Base-by-base conservation (phyloP, 2,329 filamentous ascomycete genomes). In the Xylariales sp. region DNA sequence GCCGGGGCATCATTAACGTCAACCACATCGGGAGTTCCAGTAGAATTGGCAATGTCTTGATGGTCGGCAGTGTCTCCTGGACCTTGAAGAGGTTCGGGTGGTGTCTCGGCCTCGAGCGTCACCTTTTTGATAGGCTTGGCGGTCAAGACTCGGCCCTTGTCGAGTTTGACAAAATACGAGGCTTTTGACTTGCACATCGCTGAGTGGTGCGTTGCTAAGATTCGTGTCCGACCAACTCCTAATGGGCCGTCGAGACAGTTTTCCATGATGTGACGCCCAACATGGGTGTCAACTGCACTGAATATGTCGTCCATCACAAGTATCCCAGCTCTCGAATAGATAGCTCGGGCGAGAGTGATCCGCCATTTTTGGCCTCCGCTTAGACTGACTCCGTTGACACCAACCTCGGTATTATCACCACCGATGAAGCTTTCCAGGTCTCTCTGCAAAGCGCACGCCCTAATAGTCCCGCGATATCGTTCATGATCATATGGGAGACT, bases 351-450 rank as follows among this genome's bases (percentile, higher is more conserved):
- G 51, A 93, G 80, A 1, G 85, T 87, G 21, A 93, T 75, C 39
- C 87, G 77, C 84, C 87, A 90, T 54, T 86, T 81, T 60, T 94
- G 88, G 0, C 88, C 88, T 47, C 88, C 88, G 46, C 84, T 88
- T 5, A 94, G 68, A 51, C 91, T 89, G 51, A 93, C 86, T 6
- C 88, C 88, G 46, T 91, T 90, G 3, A 86, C 84, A 9, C 88
- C 88, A 38, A 93, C 86, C 53, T 90, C 85, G 0, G 88, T 93
- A 35, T 77, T 64, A 51, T 91, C 86, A 4, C 87, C 87, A 54
- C 90, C 84, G 0, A 77, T 67, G 11, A 94, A 70, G 68, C 88
- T 86, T 12, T 82, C 76, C 22, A 94, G 65, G 51, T 94, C 88
- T 55, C 87, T 87, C 38, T 74, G 73, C 31, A 94, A 58, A 1